Percentiles rank a stretch among this genome's conserved stretches.
Evolutionary conservation across 2,329 filamentous ascomycete species (phyloP).

Genomic region (Laburnicola sp.): DNA sequence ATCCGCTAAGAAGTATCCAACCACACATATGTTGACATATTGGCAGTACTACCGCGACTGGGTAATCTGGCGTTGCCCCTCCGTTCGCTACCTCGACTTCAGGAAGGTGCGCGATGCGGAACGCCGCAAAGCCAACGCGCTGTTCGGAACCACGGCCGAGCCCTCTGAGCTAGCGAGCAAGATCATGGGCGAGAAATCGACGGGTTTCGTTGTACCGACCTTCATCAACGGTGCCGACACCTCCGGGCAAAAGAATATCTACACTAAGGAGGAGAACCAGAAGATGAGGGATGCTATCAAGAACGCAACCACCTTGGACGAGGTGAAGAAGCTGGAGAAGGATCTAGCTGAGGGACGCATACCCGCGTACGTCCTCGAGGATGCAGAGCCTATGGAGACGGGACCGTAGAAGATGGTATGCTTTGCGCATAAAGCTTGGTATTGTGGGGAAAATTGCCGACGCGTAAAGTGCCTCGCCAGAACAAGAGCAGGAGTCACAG

Average conservation of each 20-base stretch:
- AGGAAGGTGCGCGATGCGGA: constrained; percentile 87
- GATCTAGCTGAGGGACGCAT: constrained; percentile 86
- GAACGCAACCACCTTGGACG: constrained; percentile 84
- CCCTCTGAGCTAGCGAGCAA: constrained; percentile 73
- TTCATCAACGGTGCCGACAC: constrained; percentile 40
- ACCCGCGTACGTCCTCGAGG: constrained; percentile 53
- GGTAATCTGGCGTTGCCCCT: constrained; percentile 83
- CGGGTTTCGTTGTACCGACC: constrained; percentile 65
- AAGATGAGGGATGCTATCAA: constrained; percentile 83
- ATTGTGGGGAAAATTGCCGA: too few relatives aligned
- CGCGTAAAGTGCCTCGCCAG: too few relatives aligned
- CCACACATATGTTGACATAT: constrained; percentile 14
- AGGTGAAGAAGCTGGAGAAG: constrained; percentile 89
- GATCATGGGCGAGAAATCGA: constrained; percentile 85
- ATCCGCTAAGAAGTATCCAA: background rate
- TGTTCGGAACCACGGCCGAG: constrained; percentile 79
- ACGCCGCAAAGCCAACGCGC: constrained; percentile 71
- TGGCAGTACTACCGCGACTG: constrained; percentile 85
- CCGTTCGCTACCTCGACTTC: constrained; percentile 88
- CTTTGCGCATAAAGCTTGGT: too few relatives aligned
- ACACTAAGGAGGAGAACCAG: constrained; percentile 85
- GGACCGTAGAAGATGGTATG: too few relatives aligned
- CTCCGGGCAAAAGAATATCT: constrained; percentile 64
- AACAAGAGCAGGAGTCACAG: too few relatives aligned
- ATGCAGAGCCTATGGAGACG: constrained; percentile 35